These are phyloP conservation scores for Candida suzukii DNA, from an alignment of 805 yeast species.

Conservation along the genomic window DNA sequence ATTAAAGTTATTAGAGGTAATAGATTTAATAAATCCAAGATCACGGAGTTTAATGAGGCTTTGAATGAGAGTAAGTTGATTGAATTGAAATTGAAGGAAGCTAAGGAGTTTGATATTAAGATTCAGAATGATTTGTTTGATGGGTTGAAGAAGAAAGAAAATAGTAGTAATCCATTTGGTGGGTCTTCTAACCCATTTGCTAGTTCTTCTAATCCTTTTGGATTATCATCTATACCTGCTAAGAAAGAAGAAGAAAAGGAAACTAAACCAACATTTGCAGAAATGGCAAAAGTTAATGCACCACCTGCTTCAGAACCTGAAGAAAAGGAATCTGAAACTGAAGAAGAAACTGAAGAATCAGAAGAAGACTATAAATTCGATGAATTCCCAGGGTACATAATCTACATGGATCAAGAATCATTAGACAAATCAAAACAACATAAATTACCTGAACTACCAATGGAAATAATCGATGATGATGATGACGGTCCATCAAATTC, in stretches of 20 bases:
- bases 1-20: slow-evolving; percentile 71
- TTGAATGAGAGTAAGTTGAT: slow-evolving; percentile 31
- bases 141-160: background rate
- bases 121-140: slow-evolving; percentile 26
- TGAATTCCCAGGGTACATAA: slow-evolving; percentile 54
- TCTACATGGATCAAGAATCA: slow-evolving; percentile 69
- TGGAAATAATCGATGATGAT: slow-evolving; percentile 12
- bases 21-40: slow-evolving; percentile 32
- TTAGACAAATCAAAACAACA: slow-evolving; percentile 43
- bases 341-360: background rate
- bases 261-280: slow-evolving; percentile 12
- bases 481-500: slow-evolving; percentile 10
- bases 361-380: slow-evolving; percentile 28
- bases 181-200: slow-evolving; percentile 12
- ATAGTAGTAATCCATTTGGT: slow-evolving; percentile 17
- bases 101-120: slow-evolving; percentile 31
- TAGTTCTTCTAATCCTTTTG: slow-evolving; percentile 4
- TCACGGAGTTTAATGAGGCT: slow-evolving; percentile 34
- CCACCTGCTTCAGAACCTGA: too few relatives aligned
- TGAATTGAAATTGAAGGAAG: slow-evolving; percentile 35
- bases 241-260: background rate
- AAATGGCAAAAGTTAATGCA: slow-evolving; percentile 2
- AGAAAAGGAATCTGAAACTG: too few relatives aligned
- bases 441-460: slow-evolving; percentile 33
- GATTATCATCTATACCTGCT: background rate